A percentile compares a stretch with the other conserved stretches of the same genome.
Conservation (phyloP, 192 early-diverging fungal species). For the Rhizophlyctis rosea region DNA sequence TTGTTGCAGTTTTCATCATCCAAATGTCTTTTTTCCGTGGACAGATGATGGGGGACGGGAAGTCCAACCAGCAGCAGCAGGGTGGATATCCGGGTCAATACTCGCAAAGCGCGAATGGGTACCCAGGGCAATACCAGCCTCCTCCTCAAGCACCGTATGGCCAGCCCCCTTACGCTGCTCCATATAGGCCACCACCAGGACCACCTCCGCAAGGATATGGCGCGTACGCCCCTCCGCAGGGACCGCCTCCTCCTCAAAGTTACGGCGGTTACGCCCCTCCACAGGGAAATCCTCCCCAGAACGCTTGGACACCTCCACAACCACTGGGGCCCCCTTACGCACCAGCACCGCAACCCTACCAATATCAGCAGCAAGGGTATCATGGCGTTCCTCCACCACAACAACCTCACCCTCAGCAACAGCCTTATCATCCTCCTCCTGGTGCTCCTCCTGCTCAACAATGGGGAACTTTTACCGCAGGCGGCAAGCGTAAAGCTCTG, state of each 20-base stretch:
- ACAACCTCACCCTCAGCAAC: background rate
- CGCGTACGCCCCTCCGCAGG: background rate
- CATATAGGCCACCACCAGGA: background rate
- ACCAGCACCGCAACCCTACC: background rate
- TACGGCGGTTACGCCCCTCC: background rate
- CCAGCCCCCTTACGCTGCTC: background rate
- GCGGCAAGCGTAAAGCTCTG: conserved; percentile 31
- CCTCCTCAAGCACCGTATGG: background rate
- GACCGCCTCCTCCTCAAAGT: background rate
- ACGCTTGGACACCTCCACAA: background rate
- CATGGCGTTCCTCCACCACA: background rate
- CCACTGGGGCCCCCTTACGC: background rate
- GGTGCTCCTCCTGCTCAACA: conserved; percentile 23
- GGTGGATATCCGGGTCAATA: too few species aligned
- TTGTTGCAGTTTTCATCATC: too few species aligned
- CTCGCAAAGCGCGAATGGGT: too few species aligned
- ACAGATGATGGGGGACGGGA: too few species aligned
- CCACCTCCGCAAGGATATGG: background rate
- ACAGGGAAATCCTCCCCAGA: background rate
- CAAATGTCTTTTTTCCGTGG: too few species aligned
- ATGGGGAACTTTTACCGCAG: conserved; percentile 21
- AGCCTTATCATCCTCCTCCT: background rate
- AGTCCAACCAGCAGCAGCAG: too few species aligned
- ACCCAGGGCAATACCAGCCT: background rate
- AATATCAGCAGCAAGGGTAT: background rate